phyloP scores from a whole-genome alignment of 2,329 filamentous ascomycete genomes.

The Trematosphaeria pertusa region DNA sequence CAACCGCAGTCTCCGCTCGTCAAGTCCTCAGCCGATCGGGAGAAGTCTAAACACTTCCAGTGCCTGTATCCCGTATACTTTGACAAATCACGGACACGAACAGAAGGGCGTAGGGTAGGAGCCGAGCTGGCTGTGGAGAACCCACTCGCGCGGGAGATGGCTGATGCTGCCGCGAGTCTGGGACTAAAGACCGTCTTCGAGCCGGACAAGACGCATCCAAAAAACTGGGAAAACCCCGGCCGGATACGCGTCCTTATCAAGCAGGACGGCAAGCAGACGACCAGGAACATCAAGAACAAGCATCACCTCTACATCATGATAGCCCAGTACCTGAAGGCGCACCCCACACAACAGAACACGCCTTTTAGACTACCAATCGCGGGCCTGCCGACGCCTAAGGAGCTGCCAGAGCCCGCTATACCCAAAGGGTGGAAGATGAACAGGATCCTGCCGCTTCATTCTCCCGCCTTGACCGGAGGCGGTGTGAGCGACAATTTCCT shows the following conservation, averaged over 20 bases:
- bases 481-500: constrained; percentile 94
- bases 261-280: constrained; percentile 61
- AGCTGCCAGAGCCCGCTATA: constrained; percentile 69
- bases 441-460: constrained; percentile 83
- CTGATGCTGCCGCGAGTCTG: constrained; percentile 73
- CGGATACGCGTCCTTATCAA: constrained; percentile 81
- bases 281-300: constrained; percentile 71
- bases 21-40: constrained; percentile 53
- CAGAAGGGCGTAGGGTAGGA: constrained; percentile 81
- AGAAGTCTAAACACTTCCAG: constrained; percentile 76
- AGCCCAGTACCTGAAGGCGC: constrained; percentile 73
- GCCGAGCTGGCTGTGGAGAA: constrained; percentile 76
- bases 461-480: constrained; percentile 87
- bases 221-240: constrained; percentile 97
- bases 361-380: constrained; percentile 76
- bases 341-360: constrained; percentile 77
- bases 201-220: constrained; percentile 89
- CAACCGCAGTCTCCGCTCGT: constrained; percentile 48
- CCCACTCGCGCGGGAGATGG: constrained; percentile 88
- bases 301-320: constrained; percentile 88
- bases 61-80: constrained; percentile 98
- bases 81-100: constrained; percentile 75
- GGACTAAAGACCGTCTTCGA: constrained; percentile 81
- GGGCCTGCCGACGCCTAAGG: constrained; percentile 71
- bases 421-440: constrained; percentile 93